phyloP scores from a whole-genome alignment of 1,139 yeast genomes.

The Schwanniomyces etchellsii region DNA sequence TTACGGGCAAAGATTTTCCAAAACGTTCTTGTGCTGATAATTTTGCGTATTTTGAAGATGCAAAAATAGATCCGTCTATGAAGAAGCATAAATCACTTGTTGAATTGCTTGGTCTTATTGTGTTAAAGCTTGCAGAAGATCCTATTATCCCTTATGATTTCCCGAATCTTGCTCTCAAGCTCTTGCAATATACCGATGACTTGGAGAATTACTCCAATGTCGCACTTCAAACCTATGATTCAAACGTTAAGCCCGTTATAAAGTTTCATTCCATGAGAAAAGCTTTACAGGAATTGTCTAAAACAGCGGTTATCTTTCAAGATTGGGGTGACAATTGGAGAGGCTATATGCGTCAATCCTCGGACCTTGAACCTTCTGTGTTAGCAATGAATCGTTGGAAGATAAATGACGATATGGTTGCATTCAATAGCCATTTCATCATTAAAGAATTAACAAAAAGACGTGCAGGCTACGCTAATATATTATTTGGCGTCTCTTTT shows the following conservation, averaged over 20 bases:
- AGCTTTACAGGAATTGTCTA: constrained; percentile 19
- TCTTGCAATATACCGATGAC: constrained; percentile 44
- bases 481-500: constrained; percentile 65
- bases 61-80: constrained; percentile 51
- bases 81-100: constrained; percentile 53
- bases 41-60: constrained; percentile 47
- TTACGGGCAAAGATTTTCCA: constrained; percentile 44
- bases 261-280: constrained; percentile 21
- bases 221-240: constrained; percentile 11
- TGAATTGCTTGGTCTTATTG: constrained; percentile 48
- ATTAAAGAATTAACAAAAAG: constrained; percentile 41
- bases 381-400: constrained; percentile 69
- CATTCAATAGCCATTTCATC: constrained; percentile 51
- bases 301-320: constrained; percentile 21
- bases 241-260: constrained; percentile 13
- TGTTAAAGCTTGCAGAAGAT: constrained; percentile 57
- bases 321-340: constrained; percentile 55
- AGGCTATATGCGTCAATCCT: constrained; percentile 24
- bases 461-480: constrained; percentile 66
- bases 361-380: constrained; percentile 62
- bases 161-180: constrained; percentile 36
- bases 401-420: constrained; percentile 66
- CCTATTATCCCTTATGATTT: constrained; percentile 75
- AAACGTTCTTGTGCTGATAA: constrained; percentile 63
- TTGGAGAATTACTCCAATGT: constrained; percentile 38